Base-by-base conservation (phyloP, 2,329 filamentous ascomycete species). In the Phialophora macrospora region DNA sequence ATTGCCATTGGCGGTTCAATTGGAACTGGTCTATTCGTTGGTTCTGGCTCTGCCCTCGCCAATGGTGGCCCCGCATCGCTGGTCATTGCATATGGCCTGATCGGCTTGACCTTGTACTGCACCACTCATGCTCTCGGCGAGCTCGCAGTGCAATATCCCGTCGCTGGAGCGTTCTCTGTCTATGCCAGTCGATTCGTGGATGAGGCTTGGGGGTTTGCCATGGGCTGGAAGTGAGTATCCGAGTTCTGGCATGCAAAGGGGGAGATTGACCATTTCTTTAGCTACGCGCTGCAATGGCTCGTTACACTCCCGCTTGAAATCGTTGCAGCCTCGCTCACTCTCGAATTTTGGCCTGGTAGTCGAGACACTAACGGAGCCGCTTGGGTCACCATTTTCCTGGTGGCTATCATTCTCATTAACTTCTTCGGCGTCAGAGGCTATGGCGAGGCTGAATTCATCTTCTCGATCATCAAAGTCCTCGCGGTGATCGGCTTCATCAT, bases 171-270 rank as follows among this genome's bases (percentile, higher is more conserved):
- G 2, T 97, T 97, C 75, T 92, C 92, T 0, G 89, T 92, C 9
- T 97, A 93, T 80, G 94, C 93, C 11, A 96, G 92, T 32, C 87
- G 94, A n/a, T 97, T 97, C 74, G 78, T 97, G 20, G 93, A 97
- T 74, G 93, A 93, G 0, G 93, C 93, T 0, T 97, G 92, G 92
- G 93, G 93, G 0, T 96, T 96, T 75, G 91, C 92, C 55, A 96
- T 97, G 91, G 93, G 92, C 17, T 96, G 92, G 92, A 96, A 96
- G 84, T 91, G 77, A 77, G 87, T 83, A 30, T 4, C 59, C 7
- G 46, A 24, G 49, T 30, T 12, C 17, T 32, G 20, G n/a, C 22
- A 0, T 12, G 7, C 20, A 22, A 34, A 12, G 5, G 48, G 24
- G 12, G 48, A 24, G 38, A 32, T 41, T 68, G n/a, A 66, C 58